Evolutionary conservation across 2,329 filamentous ascomycete genomes (phyloP).

Genomic region (Epichloe gansuensis): DNA sequence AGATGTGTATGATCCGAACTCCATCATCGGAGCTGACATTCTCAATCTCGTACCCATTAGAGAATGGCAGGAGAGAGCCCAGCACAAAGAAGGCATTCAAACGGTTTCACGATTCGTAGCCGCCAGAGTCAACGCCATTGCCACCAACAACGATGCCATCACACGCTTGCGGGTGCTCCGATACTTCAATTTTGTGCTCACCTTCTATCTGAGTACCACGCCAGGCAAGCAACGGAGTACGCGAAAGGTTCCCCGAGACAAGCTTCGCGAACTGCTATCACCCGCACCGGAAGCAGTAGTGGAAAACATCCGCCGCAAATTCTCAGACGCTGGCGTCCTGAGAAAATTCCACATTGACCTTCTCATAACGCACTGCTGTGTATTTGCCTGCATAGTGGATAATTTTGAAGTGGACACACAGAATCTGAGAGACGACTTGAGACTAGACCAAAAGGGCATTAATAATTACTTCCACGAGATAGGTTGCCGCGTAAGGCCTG

Average conservation of each 20-base stretch:
- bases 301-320: conserved; percentile 56
- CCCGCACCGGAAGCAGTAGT: conserved; percentile 50
- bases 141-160: conserved; percentile 40
- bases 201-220: conserved; percentile 37
- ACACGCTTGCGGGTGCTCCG: conserved; percentile 45
- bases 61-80: conserved; percentile 61
- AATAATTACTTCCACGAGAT: conserved; percentile 64
- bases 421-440: conserved; percentile 58
- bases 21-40: conserved; percentile 55
- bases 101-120: conserved; percentile 54
- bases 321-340: conserved; percentile 51
- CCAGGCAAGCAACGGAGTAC: conserved; percentile 35
- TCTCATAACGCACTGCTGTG: conserved; percentile 61
- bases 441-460: conserved; percentile 58
- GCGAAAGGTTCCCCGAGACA: conserved; percentile 46
- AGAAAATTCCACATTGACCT: conserved; percentile 61
- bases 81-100: conserved; percentile 43
- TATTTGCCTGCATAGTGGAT: conserved; percentile 58
- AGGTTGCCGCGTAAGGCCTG: conserved; percentile 53
- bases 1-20: conserved; percentile 59
- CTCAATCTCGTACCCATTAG: conserved; percentile 56
- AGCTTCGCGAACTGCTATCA: conserved; percentile 44
- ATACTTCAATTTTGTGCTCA: conserved; percentile 46
- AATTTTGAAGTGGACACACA: conserved; percentile 61
- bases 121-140: conserved; percentile 42